Evolutionary conservation across 2,329 filamentous ascomycete genomes (phyloP), one percentile per base, ranked within the genome.

Genomic region (Fusarium algeriense): DNA sequence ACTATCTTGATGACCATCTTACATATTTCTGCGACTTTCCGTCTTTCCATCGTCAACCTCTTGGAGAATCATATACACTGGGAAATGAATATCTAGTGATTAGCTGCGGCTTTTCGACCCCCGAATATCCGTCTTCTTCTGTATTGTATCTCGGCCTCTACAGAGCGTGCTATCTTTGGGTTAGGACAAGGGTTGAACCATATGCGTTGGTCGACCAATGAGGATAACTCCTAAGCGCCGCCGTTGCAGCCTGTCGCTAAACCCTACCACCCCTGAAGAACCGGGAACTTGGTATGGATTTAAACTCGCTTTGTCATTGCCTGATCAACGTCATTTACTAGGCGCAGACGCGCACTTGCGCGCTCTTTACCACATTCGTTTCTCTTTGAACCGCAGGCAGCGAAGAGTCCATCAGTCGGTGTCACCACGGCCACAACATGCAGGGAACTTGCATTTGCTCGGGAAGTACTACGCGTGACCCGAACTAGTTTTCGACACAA

Each of bases 211-310:
- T 34, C 53, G 55, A 43, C 77, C 77, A 79, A 78, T 79, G 62
- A 74, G 48, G 60, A 38, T 17, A 53, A 58, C 43, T 74, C 66
- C 56, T 78, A 78, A 78, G 77, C 77, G 77, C 77, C 75, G 75
- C 71, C 66, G 71, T 74, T 76, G 70, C 74, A 74, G 67, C 69
- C 69, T 71, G 74, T 73, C 75, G 69, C 69, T 69, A 59, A 62
- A 73, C 71, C 71, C 77, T 75, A 72, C 69, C 35, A 55, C 63
- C 67, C 66, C 69, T 66, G 59, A 54, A 57, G 69, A 63, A 65
- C 62, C 60, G 66, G 66, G 61, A 67, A 57, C 60, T 67, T 61
- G 64, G 57, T 63, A 60, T 52, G 48, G 48, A 38, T 64, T 62
- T 45, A 52, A 60, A 59, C 49, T 52, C 41, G 38, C 53, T 61